Conservation (phyloP, 208 protist genomes). For the Trichomonas vaginalis region DNA sequence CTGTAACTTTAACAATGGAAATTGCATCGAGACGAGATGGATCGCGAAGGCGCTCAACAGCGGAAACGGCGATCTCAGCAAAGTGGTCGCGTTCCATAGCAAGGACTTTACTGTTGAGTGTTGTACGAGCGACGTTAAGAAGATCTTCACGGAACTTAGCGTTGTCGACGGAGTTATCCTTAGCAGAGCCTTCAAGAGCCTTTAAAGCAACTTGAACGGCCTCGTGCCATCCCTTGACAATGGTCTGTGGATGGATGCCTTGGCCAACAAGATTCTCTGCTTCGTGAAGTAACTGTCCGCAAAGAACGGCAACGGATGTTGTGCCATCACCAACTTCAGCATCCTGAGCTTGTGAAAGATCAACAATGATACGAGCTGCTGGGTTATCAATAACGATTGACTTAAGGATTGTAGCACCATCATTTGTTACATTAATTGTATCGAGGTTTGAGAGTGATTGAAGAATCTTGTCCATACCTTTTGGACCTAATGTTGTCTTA, state of each 20-base stretch:
- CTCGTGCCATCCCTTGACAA: slow-evolving; percentile 56
- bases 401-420: slow-evolving; percentile 98
- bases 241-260: slow-evolving; percentile 94
- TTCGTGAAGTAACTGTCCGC: slow-evolving; percentile 89
- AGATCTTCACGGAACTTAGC: slow-evolving; percentile 81
- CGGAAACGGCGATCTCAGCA: slow-evolving; percentile 88
- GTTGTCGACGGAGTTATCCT: slow-evolving; percentile 42
- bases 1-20: slow-evolving; percentile 95
- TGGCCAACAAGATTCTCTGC: slow-evolving; percentile 83
- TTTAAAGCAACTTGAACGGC: slow-evolving; percentile 55
- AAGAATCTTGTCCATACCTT: slow-evolving; percentile 93
- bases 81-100: slow-evolving; percentile 86
- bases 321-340: slow-evolving; percentile 98
- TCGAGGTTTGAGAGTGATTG: slow-evolving; percentile 50
- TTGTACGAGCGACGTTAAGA: slow-evolving; percentile 92
- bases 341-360: slow-evolving; percentile 79
- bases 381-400: slow-evolving; percentile 90
- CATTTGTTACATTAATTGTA: slow-evolving; percentile 88
- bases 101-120: slow-evolving; percentile 95
- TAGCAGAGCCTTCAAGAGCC: slow-evolving; percentile 36
- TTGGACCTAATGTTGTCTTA: slow-evolving; percentile 95
- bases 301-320: slow-evolving; percentile 90
- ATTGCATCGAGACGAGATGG: slow-evolving; percentile 83
- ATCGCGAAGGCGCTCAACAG: slow-evolving; percentile 74
- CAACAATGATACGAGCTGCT: slow-evolving; percentile 90